These are phyloP conservation scores for Pythium sp. DNA, from an alignment of 352 stramenopile species.

Conservation along the genomic window DNA sequence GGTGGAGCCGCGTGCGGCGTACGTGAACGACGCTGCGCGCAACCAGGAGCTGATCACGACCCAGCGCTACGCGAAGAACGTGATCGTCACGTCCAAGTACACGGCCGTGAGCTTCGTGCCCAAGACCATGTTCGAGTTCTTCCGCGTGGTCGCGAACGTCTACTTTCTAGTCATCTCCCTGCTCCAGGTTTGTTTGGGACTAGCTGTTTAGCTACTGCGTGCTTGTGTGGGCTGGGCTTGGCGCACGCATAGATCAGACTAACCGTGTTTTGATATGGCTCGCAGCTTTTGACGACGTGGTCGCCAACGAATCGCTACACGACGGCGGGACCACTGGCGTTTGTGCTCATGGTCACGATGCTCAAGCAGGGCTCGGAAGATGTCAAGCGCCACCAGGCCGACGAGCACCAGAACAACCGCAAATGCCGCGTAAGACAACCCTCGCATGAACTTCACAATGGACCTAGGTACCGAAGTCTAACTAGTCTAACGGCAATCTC, in stretches of 20 bases:
- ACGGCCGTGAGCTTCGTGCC: conserved; percentile 91
- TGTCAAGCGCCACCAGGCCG: conserved; percentile 66
- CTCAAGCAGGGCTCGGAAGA: conserved; percentile 79
- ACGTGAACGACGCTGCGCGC: conserved; percentile 48
- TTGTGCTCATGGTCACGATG: conserved; percentile 79
- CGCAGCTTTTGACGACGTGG: conserved; percentile 52
- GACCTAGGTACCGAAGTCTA: not conserved
- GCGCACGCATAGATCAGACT: not conserved
- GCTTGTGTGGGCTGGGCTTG: conserved; percentile 12
- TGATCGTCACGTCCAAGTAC: conserved; percentile 92
- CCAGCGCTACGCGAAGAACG: conserved; percentile 68
- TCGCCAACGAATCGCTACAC: conserved; percentile 78
- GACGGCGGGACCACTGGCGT: conserved; percentile 57
- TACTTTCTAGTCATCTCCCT: conserved; percentile 95
- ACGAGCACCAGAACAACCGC: conserved; percentile 58
- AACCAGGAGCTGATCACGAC: conserved; percentile 51
- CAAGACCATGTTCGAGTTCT: conserved; percentile 93
- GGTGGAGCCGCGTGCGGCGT: conserved; percentile 42
- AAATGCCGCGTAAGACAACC: conserved; percentile 32
- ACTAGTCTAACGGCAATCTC: not conserved
- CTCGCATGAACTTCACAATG: not conserved
- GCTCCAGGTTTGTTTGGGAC: conserved; percentile 77
- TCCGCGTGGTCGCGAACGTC: conserved; percentile 92
- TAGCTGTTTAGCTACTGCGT: conserved; percentile 92
- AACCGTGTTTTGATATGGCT: not conserved